These are phyloP conservation scores for Orbilia ellipsospora DNA, from an alignment of 2,329 filamentous ascomycete genomes.

Conservation along the genomic window DNA sequence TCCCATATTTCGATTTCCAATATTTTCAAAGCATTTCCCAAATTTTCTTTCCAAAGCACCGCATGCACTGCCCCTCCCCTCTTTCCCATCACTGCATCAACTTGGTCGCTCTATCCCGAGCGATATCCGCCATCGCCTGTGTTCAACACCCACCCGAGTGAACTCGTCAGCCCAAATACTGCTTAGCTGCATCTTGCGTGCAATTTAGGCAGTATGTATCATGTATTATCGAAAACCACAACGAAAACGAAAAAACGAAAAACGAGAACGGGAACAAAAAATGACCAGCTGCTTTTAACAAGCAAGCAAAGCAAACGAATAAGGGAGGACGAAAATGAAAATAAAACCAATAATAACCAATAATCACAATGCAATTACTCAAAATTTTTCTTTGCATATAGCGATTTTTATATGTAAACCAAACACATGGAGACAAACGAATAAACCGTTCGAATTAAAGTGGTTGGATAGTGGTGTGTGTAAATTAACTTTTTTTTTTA, in stretches of 20 bases:
- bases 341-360: conserved; percentile 1
- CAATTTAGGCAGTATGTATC: conserved; percentile 36
- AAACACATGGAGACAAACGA: conserved; percentile 11
- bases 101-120: conserved; percentile 58
- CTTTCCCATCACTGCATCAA: conserved; percentile 31
- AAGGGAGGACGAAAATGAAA: not conserved
- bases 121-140: conserved; percentile 60
- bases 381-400: too few relatives aligned
- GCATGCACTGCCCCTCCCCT: too few relatives aligned
- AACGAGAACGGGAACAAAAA: conserved; percentile 3
- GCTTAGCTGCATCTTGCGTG: conserved; percentile 2
- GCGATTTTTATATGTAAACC: too few relatives aligned
- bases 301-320: conserved; percentile 17
- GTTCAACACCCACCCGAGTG: conserved; percentile 46
- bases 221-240: conserved; percentile 22
- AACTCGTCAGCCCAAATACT: conserved; percentile 8
- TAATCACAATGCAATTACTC: not conserved
- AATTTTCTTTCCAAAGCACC: not conserved
- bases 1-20: not conserved
- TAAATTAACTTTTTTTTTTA: conserved; percentile 21
- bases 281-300: conserved; percentile 44
- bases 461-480: not conserved
- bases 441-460: conserved; percentile 27
- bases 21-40: not conserved
- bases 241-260: conserved; percentile 11